phyloP scores from a whole-genome alignment of 371 early-diverging fungal genomes.

The Mortierella sp. region DNA sequence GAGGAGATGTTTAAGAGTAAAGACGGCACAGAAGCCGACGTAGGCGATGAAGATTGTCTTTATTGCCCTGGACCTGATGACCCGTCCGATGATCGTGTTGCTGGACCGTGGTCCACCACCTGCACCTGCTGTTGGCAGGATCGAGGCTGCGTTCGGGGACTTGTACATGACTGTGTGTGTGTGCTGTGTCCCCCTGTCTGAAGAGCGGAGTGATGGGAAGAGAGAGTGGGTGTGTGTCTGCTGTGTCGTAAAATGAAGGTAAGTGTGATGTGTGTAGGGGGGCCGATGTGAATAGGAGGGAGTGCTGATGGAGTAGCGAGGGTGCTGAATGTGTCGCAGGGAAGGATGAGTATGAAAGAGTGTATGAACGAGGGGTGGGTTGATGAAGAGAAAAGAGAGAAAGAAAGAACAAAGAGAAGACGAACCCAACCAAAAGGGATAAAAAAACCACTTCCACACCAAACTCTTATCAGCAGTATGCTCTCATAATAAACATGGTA shows the following conservation, averaged over 20 bases:
- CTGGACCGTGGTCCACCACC: conserved; percentile 18
- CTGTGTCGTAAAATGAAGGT: too few species aligned
- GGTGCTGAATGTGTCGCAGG: too few species aligned
- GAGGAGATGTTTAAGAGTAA: conserved; percentile 46
- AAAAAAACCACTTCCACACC: too few species aligned
- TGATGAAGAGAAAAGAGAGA: background rate
- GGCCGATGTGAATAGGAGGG: too few species aligned
- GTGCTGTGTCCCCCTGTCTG: too few species aligned
- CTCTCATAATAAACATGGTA: too few species aligned
- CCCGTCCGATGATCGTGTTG: conserved; percentile 9
- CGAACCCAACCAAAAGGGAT: background rate
- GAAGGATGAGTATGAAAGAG: too few species aligned
- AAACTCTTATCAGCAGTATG: background rate
- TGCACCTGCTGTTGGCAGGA: conserved; percentile 45
- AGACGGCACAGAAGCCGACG: conserved; percentile 52
- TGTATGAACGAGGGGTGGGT: background rate
- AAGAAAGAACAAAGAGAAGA: background rate
- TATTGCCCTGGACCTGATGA: conserved; percentile 34
- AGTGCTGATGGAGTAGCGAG: too few species aligned
- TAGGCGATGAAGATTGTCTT: conserved; percentile 39
- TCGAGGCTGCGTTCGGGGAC: conserved; percentile 31
- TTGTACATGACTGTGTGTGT: conserved; percentile 26
- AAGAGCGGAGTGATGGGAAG: background rate
- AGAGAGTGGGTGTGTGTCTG: background rate
- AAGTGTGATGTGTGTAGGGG: too few species aligned